Conservation (phyloP, 2,329 filamentous ascomycete species). For the Claviceps capensis region DNA sequence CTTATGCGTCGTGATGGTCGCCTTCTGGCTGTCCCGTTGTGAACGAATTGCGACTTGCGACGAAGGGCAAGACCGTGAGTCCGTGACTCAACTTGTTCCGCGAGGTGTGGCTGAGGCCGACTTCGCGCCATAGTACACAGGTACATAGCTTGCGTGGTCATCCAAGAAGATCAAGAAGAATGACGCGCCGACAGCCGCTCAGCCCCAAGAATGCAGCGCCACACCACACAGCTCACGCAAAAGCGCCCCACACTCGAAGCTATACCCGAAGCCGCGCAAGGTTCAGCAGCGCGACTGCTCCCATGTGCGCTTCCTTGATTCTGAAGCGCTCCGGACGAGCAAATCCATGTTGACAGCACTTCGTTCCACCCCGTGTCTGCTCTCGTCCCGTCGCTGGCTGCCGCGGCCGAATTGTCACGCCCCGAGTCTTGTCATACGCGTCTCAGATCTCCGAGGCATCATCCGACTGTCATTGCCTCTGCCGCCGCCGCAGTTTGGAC, state of each 20-base stretch:
- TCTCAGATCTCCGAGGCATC: background rate
- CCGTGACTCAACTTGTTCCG: background rate
- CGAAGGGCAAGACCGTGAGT: background rate
- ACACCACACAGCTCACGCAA: background rate
- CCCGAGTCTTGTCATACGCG: background rate
- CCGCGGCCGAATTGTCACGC: background rate
- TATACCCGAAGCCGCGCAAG: background rate
- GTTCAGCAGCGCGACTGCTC: background rate
- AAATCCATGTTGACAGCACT: constrained; percentile 6
- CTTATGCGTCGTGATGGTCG: background rate
- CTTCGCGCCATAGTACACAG: background rate
- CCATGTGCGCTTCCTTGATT: constrained; percentile 2
- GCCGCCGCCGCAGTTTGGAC: constrained; percentile 1
- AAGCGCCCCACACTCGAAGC: constrained; percentile 1
- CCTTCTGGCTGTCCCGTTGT: background rate
- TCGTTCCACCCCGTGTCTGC: background rate
- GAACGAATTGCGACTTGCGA: background rate
- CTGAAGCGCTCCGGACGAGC: constrained; percentile 2
- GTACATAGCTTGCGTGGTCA: background rate
- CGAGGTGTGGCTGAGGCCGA: background rate
- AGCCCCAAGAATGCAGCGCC: background rate
- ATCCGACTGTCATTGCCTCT: background rate
- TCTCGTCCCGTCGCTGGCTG: background rate
- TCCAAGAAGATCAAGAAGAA: no score
- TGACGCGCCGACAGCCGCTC: background rate